phyloP scores from a whole-genome alignment of 2,329 filamentous ascomycete species.

The Lachnellula hyalina region DNA sequence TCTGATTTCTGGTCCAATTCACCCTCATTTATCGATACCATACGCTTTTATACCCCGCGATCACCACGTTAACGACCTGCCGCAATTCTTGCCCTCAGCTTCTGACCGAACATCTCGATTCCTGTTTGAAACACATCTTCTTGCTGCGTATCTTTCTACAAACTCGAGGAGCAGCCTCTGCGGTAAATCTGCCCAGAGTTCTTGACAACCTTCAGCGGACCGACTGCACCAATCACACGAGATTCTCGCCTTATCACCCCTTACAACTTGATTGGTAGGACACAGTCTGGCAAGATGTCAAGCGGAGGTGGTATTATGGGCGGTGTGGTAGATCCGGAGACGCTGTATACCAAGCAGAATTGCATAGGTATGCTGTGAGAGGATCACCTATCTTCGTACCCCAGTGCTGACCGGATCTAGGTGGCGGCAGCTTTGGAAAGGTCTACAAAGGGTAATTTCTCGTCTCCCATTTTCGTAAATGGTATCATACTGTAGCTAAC shows the following conservation, averaged over 20 bases:
- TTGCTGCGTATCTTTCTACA: not conserved
- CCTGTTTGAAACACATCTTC: not conserved
- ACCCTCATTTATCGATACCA: not conserved
- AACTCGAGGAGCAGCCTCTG: not conserved
- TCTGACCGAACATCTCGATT: not conserved
- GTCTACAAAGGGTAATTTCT: conserved; percentile 85
- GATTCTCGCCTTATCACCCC: not conserved
- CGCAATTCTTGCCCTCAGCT: conserved; percentile 4
- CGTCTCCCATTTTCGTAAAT: conserved; percentile 5
- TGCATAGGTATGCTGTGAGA: conserved; percentile 60
- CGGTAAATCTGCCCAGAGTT: not conserved
- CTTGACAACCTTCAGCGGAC: not conserved
- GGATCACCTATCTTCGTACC: conserved; percentile 5
- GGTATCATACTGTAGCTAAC: conserved; percentile 14
- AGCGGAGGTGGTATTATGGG: conserved; percentile 33
- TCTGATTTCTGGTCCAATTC: not conserved
- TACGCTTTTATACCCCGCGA: conserved; percentile 20
- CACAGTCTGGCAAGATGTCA: conserved; percentile 22
- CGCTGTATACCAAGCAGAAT: conserved; percentile 87
- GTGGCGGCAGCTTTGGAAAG: conserved; percentile 95
- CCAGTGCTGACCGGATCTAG: conserved; percentile 41
- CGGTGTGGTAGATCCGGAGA: conserved; percentile 72
- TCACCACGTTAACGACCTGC: conserved; percentile 19
- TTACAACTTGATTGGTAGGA: not conserved
- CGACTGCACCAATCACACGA: not conserved